These are phyloP conservation scores for Tulasnella sp. DNA, from an alignment of 768 basidiomycete species.

Conservation along the genomic window DNA sequence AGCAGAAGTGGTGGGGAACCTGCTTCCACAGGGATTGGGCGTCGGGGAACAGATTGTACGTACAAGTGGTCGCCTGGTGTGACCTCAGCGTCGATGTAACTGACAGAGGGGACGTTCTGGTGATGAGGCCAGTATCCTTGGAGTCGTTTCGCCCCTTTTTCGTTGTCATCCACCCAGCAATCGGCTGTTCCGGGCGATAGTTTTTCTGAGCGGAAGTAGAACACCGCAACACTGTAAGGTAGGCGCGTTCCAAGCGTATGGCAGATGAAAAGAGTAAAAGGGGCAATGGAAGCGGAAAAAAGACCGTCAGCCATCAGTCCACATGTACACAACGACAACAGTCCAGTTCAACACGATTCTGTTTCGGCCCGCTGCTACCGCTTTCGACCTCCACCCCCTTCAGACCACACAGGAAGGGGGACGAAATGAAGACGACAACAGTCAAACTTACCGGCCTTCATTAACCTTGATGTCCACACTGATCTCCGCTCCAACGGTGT, in stretches of 20 bases:
- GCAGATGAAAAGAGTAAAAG: not conserved
- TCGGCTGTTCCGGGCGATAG: slow-evolving; percentile 15
- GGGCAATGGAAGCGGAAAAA: not conserved
- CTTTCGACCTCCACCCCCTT: not conserved
- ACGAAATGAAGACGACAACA: not conserved
- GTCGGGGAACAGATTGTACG: not conserved
- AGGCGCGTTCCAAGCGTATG: not conserved
- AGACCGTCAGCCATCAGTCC: not conserved
- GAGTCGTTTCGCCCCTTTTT: slow-evolving; percentile 8
- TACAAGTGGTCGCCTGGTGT: slow-evolving; percentile 18
- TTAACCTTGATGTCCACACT: slow-evolving; percentile 18
- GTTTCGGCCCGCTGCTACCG: not conserved
- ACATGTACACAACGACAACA: not conserved
- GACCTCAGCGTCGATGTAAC: slow-evolving; percentile 14
- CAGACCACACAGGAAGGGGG: not conserved
- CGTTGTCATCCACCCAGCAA: slow-evolving; percentile 25
- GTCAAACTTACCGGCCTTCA: slow-evolving; percentile 15
- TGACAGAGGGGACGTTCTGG: slow-evolving; percentile 13
- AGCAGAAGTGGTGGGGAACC: not conserved
- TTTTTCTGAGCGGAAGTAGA: slow-evolving; percentile 20
- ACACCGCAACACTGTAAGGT: slow-evolving; percentile 15
- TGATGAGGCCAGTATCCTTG: slow-evolving; percentile 9
- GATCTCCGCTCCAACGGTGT: slow-evolving; percentile 8
- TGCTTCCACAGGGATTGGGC: not conserved
- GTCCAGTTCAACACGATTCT: slow-evolving; percentile 4